A percentile compares a stretch with the other conserved stretches of the same genome.
Conservation (phyloP, 1,284 basidiomycete species). For the Cryptococcus maquisensis region DNA sequence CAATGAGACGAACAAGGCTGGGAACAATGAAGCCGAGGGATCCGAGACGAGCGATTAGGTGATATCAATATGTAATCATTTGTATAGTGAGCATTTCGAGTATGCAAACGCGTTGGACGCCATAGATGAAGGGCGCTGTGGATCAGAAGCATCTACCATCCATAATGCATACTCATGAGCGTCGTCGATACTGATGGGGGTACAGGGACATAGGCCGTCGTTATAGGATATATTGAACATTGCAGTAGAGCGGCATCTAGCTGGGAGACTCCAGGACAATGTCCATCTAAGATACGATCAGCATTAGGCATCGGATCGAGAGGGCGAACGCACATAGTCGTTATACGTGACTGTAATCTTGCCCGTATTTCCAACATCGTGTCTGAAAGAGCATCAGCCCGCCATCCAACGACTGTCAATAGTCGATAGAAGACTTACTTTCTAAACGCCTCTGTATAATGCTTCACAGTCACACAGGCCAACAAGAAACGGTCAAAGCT, state of each 20-base stretch:
- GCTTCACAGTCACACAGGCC: constrained; percentile 49
- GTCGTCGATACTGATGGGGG: neutral
- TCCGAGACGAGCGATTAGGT: neutral
- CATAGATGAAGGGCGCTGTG: neutral
- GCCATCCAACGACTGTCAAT: neutral
- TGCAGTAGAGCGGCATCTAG: constrained; percentile 2
- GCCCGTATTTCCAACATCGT: constrained; percentile 39
- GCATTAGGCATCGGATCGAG: neutral
- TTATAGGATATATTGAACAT: neutral
- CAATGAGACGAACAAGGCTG: constrained; percentile 8
- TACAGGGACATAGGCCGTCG: neutral
- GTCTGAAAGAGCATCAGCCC: constrained; percentile 9
- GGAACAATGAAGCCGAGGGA: neutral
- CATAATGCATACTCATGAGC: neutral
- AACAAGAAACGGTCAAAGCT: constrained; percentile 48
- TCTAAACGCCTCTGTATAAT: constrained; percentile 47
- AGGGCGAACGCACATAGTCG: constrained; percentile 36
- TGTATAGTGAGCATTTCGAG: neutral
- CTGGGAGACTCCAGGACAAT: constrained; percentile 41
- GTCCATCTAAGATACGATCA: constrained; percentile 32
- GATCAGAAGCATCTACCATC: neutral
- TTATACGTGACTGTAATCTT: constrained; percentile 45
- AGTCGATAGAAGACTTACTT: constrained; percentile 12
- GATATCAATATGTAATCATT: neutral
- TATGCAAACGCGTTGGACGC: neutral